Base-by-base conservation (phyloP, 495 filamentous ascomycete species). In the Penicillium ochrochloron region DNA sequence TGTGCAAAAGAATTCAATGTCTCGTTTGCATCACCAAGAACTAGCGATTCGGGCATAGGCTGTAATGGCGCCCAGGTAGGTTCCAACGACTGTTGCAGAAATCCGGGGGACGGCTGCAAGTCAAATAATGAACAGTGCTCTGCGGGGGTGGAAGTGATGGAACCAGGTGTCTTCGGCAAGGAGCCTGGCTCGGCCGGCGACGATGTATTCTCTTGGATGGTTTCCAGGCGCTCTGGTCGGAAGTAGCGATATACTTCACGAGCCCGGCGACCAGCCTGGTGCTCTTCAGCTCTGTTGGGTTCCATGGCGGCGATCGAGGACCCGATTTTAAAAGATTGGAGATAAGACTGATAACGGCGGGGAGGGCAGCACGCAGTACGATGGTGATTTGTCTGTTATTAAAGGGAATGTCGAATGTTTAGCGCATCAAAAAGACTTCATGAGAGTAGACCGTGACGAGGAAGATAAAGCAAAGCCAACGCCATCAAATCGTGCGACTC, bases 1-100 rank as follows among this genome's bases (percentile, higher is more conserved):
- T 84, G 82, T 7, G 80, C 78, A 61, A 80, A 77, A 5, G 83
- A 84, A 6, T 71, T 82, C 21, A 92, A 76, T n/a, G 84, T 85
- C 3, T 84, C 78, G 70, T 91, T 90, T 7, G 70, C 61, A 27
- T 70, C 66, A 14, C 73, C 73, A 15, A 78, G 35, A 9, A 71
- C 54, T 17, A 75, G 29, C 2, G 69, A 62, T 19, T 75, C 73
- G 23, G 71, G 67, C 3, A 72, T 31, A 1, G 68, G 53, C 6
- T 60, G 35, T n/a, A 63, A 44, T 1, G 59, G 42, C 19, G 53
- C 55, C 14, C 19, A 48, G 2, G 41, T 25, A 35, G 33, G 50
- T 44, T 44, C 42, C n/a, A 52, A 50, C 14, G 41, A 29, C 6
- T 69, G 67, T 12, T 66, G 60, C 5, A 63, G 66, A 15, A 9